Evolutionary conservation across 169 alveolate species (phyloP).

Genomic region (Sarcocystis neurona): DNA sequence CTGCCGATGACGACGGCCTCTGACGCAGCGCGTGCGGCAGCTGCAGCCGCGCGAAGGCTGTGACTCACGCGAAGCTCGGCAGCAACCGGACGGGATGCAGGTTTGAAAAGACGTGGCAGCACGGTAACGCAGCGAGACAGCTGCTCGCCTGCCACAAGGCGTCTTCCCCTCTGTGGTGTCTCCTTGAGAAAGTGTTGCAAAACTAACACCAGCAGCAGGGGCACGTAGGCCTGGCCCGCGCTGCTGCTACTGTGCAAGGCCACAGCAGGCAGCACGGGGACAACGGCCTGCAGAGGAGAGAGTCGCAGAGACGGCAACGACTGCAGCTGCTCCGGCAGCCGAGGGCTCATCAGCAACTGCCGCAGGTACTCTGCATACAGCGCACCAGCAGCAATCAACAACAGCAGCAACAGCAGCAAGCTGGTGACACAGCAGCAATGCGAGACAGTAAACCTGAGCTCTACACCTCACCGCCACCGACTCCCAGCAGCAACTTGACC

Average conservation of each 20-base stretch:
- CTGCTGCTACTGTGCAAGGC: constrained; percentile 27
- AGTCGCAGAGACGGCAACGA: constrained; percentile 33
- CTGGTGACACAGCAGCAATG: background rate
- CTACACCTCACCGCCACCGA: too few species aligned
- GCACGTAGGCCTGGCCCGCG: constrained; percentile 1
- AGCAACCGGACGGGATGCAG: too few species aligned
- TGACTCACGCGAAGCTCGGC: too few species aligned
- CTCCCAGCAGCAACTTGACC: too few species aligned
- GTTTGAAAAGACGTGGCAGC: too few species aligned
- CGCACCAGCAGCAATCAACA: background rate
- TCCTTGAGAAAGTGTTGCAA: too few species aligned
- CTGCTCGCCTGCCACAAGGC: too few species aligned
- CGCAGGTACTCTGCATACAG: background rate
- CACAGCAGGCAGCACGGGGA: constrained; percentile 5
- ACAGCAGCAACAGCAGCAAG: background rate
- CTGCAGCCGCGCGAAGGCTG: too few species aligned
- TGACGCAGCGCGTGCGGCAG: background rate
- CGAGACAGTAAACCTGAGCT: background rate
- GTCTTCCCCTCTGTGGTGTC: too few species aligned
- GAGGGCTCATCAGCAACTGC: background rate
- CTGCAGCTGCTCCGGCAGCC: background rate
- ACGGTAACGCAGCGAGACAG: too few species aligned
- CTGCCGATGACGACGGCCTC: background rate
- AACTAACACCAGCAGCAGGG: background rate
- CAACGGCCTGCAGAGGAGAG: constrained; percentile 22